phyloP scores from a whole-genome alignment of 169 alveolate species.

The Cystoisospora suis region DNA sequence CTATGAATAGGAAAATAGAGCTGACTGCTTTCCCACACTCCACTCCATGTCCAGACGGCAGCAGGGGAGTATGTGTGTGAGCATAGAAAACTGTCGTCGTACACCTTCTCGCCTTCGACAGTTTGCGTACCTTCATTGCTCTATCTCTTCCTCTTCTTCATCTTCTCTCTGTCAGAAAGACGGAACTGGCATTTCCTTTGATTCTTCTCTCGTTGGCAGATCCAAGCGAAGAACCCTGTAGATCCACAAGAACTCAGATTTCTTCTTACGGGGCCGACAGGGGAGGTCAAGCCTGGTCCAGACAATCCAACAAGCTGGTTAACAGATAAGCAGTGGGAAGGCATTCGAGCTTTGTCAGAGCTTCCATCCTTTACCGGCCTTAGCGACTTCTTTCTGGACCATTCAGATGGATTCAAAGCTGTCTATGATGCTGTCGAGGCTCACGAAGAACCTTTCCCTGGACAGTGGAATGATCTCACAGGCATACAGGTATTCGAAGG shows the following conservation, averaged over 20 bases:
- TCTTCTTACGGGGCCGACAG: constrained; percentile 92
- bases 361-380: constrained; percentile 87
- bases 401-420: constrained; percentile 79
- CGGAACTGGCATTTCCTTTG: neutral
- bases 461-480: constrained; percentile 81
- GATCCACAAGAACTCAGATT: constrained; percentile 91
- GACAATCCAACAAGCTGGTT: constrained; percentile 91
- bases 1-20: no score
- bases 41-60: no score
- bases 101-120: neutral
- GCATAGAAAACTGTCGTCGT: neutral
- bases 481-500: constrained; percentile 65
- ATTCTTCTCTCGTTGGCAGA: constrained; percentile 12
- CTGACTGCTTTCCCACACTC: no score
- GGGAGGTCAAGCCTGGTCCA: constrained; percentile 80
- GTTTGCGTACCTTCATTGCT: neutral
- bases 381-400: constrained; percentile 78
- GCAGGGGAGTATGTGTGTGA: no score
- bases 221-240: constrained; percentile 53
- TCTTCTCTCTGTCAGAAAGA: neutral
- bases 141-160: neutral
- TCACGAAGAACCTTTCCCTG: constrained; percentile 89
- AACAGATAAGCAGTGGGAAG: constrained; percentile 90
- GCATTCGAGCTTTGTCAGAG: constrained; percentile 81
- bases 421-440: constrained; percentile 89